Evolutionary conservation across 495 filamentous ascomycete genomes (phyloP).

Genomic region (Tuber microsphaerosporum): DNA sequence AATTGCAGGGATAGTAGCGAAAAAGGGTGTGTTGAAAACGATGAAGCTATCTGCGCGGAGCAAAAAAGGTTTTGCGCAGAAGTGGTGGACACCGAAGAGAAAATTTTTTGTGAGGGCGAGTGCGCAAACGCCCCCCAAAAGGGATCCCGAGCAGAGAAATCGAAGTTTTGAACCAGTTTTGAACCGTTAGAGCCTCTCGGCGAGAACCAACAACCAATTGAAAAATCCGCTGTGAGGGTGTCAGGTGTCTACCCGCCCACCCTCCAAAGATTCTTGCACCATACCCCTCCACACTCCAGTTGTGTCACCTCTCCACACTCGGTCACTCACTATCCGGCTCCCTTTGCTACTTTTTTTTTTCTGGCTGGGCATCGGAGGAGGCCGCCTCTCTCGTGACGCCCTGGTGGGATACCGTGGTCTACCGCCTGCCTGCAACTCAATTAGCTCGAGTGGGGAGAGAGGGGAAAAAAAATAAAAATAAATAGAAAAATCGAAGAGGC

Average conservation of each 20-base stretch:
- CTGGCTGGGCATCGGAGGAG: conserved; percentile 31
- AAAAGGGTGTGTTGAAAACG: conserved; percentile 23
- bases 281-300: not conserved
- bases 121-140: too few relatives aligned
- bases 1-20: conserved; percentile 14
- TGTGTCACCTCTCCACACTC: conserved; percentile 3
- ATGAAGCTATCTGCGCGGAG: conserved; percentile 33
- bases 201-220: too few relatives aligned
- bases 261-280: too few relatives aligned
- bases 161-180: too few relatives aligned
- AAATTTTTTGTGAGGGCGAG: too few relatives aligned
- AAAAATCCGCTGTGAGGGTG: too few relatives aligned
- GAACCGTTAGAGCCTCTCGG: too few relatives aligned
- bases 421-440: conserved; percentile 19
- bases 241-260: too few relatives aligned
- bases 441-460: not conserved
- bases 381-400: conserved; percentile 34
- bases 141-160: too few relatives aligned
- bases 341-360: conserved; percentile 17
- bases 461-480: not conserved
- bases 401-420: conserved; percentile 11
- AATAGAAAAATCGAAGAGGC: not conserved
- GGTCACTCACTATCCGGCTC: not conserved
- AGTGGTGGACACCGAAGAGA: not conserved
- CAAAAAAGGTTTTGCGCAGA: conserved; percentile 34